Percentiles rank a stretch among this genome's conserved stretches.
Evolutionary conservation across 768 basidiomycete genomes (phyloP).

Genomic region (Chalciporus piperatus): DNA sequence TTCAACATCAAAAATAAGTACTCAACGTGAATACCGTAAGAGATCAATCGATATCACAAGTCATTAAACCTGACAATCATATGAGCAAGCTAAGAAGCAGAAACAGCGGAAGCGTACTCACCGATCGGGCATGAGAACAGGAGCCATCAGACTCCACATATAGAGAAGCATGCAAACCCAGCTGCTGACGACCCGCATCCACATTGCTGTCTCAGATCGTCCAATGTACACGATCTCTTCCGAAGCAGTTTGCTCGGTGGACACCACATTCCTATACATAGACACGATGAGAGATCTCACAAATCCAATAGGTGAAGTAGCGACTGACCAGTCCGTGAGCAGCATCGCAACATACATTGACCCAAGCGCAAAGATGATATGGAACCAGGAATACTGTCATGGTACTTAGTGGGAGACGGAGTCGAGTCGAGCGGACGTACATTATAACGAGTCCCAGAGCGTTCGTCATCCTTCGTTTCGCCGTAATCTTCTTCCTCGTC

Average conservation of each 20-base stretch:
- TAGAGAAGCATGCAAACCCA: conserved; percentile 91
- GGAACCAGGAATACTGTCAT: conserved; percentile 94
- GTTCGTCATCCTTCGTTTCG: conserved; percentile 88
- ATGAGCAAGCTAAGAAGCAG: conserved; percentile 6
- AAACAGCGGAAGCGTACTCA: conserved; percentile 34
- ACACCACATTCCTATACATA: conserved; percentile 66
- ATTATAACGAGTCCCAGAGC: conserved; percentile 91
- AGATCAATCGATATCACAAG: conserved; percentile 7
- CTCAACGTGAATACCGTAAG: not conserved
- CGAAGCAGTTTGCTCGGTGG: conserved; percentile 52
- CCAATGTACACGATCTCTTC: conserved; percentile 86
- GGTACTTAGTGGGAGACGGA: too few species aligned
- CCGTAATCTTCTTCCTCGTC: conserved; percentile 72
- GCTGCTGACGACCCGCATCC: conserved; percentile 96
- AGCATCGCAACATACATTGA: conserved; percentile 98
- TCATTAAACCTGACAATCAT: conserved; percentile 24
- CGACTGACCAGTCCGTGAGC: conserved; percentile 89
- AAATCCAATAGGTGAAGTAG: not conserved
- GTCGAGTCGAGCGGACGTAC: conserved; percentile 41
- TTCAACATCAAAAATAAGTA: conserved; percentile 4
- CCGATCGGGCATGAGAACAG: conserved; percentile 89
- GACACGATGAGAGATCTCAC: conserved; percentile 1
- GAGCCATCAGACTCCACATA: conserved; percentile 85
- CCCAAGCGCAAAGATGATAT: conserved; percentile 92
- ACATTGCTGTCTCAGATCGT: conserved; percentile 95